Evolutionary conservation across 2,329 filamentous ascomycete species (phyloP), one percentile per base, ranked within the genome.

Genomic region (Diaporthe capsici): DNA sequence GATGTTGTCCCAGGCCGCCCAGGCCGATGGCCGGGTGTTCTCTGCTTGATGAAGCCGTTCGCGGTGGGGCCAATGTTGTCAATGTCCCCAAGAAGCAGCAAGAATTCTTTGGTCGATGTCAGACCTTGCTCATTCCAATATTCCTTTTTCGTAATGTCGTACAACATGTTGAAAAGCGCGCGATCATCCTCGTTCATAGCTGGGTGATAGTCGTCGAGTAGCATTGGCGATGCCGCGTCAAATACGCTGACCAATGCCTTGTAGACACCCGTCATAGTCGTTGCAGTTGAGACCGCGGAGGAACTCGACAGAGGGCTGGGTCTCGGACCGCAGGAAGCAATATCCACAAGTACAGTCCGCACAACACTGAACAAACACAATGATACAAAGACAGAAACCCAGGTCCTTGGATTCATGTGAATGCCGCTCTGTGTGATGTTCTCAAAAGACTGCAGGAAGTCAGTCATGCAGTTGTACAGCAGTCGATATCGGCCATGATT

Each of bases 341-440:
- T 82, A 73, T 90, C 88, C 22, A 87, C 83, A 7, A 91, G 82
- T 2, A 92, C 84, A 1, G 89, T 89, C 67, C 87, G 86, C 28
- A 88, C 85, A 39, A 89, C 84, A 79, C 89, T 91, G 79, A 92
- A 90, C n/a, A 92, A 87, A 80, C 90, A 91, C 25, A 92, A 81
- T 17, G 90, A 87, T 68, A 89, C 83, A 76, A 91, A 90, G 5
- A 87, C 80, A 2, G 90, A 87, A 22, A 90, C 80, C 86, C 88
- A 90, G 73, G 84, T 84, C 77, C 85, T 86, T 12, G 85, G 82
- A 34, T 84, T 84, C 31, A 85, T 80, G 7, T 82, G 81, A n/a
- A 82, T 81, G 44, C 82, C 82, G 34, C 84, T 83, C 74, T 86
- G 81, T 2, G 86, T 84, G 25, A 84, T 84, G 5, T 82, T 82